phyloP scores from a whole-genome alignment of 805 yeast genomes.

The Candida sithepensis region DNA sequence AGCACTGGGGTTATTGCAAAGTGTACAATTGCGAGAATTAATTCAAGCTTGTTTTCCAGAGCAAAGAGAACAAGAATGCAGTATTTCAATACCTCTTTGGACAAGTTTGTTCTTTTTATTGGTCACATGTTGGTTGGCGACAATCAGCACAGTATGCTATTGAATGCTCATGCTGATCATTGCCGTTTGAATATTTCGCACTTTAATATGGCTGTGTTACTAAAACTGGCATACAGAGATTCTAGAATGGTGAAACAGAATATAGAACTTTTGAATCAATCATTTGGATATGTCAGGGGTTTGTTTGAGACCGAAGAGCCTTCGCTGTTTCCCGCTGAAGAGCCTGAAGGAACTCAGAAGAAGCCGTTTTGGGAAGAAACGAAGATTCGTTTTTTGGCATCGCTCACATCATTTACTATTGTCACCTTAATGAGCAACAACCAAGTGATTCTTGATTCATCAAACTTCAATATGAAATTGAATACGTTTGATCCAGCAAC shows the following conservation, averaged over 20 bases:
- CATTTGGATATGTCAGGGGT: not conserved
- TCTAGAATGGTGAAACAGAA: not conserved
- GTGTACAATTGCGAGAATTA: conserved; percentile 7
- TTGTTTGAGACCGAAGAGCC: not conserved
- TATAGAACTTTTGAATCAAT: not conserved
- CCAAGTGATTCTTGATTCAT: conserved; percentile 16
- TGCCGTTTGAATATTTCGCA: conserved; percentile 13
- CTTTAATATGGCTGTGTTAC: conserved; percentile 7
- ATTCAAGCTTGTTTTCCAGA: conserved; percentile 7
- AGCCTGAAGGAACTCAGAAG: not conserved
- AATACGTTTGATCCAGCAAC: conserved; percentile 15
- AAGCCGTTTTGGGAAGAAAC: not conserved
- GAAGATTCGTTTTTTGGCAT: conserved; percentile 2
- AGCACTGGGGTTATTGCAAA: conserved; percentile 8
- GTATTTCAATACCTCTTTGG: conserved; percentile 6
- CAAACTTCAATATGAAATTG: conserved; percentile 6
- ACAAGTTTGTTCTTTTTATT: conserved; percentile 6
- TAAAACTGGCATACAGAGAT: conserved; percentile 12
- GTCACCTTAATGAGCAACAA: conserved; percentile 12
- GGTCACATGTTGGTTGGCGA: not conserved
- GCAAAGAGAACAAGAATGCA: conserved; percentile 5
- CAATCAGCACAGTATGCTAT: conserved; percentile 2
- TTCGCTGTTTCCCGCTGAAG: not conserved
- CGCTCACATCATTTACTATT: conserved; percentile 10
- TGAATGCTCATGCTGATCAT: conserved; percentile 15